Base-by-base conservation (phyloP, 108 stramenopile species). In the Conticribra weissflogii region DNA sequence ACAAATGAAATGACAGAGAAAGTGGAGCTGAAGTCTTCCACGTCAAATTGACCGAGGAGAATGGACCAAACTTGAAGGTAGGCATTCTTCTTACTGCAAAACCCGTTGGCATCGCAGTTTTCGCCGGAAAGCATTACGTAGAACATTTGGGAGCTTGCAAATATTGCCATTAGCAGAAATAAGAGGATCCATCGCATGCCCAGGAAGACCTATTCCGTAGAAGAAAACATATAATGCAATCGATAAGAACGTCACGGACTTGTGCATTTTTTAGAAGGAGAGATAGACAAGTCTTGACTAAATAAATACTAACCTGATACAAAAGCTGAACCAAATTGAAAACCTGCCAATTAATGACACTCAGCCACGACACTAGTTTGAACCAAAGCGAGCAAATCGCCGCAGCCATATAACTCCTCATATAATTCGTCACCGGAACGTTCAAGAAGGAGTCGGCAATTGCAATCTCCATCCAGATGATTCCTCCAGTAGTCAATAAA, bases 301-400 rank as follows among this genome's bases (percentile, higher is more conserved):
- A 56, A 50, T 25, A 49, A 1, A 19, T 24, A 60, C 78, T 74
- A 30, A 75, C 78, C 68, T 80, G 74, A 50, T 64, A 58, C 17
- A 80, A 27, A 23, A 80, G 44, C n/a, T 64, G 54, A 19, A 80
- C 75, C 70, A 76, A 76, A 34, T 76, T 80, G 18, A 76, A 41
- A n/a, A 80, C 74, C 57, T 80, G 79, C 79, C 74, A 76, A 72
- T 80, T 80, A 51, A 80, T 76, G 28, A 76, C 75, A 50, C 79
- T 76, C 79, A 80, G 46, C 75, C 74, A 80, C 32, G 75, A 76
- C 15, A 71, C 62, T 5, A 80, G 33, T 51, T 80, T 80, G 23
- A 76, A 63, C 79, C 79, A 80, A 59, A 76, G 41, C 3, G 34
- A 63, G 53, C 79, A 76, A 48, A 76, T 71, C 1, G 79, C 69